Conservation (phyloP, 257 asterid species). For the Lycium ferocissimum region DNA sequence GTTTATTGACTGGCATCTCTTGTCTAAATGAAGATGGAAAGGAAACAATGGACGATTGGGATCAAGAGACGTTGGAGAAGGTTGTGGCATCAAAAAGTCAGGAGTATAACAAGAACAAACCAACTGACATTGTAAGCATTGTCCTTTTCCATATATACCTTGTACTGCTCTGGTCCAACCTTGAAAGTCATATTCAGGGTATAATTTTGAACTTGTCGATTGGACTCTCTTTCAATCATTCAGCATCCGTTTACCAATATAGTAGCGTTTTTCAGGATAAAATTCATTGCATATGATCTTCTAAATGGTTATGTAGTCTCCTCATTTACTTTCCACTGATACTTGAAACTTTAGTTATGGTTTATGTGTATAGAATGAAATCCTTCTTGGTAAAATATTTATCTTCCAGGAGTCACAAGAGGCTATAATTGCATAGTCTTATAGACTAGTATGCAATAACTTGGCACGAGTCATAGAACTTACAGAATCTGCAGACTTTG, state of each 20-base stretch:
- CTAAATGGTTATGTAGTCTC: not conserved
- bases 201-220: not conserved
- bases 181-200: not conserved
- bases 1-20: constrained; percentile 19
- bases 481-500: not conserved
- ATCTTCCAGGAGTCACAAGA: not conserved
- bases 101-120: constrained; percentile 95
- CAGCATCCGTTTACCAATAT: not conserved
- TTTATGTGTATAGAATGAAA: not conserved
- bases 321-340: not conserved
- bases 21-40: constrained; percentile 34
- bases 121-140: constrained; percentile 84
- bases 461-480: not conserved
- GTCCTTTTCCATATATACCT: not conserved
- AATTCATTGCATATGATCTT: not conserved
- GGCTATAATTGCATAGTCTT: not conserved
- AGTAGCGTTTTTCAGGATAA: not conserved
- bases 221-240: not conserved
- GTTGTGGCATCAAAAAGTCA: constrained; percentile 83
- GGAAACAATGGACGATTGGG: constrained; percentile 97
- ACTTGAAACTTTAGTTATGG: not conserved
- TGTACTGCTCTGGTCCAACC: not conserved
- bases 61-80: constrained; percentile 84
- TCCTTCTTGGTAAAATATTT: not conserved
- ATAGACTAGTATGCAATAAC: not conserved